Evolutionary conservation across 345 rosid genomes (phyloP), one percentile per base, ranked within the genome.

Genomic region (Passiflora organensis): DNA sequence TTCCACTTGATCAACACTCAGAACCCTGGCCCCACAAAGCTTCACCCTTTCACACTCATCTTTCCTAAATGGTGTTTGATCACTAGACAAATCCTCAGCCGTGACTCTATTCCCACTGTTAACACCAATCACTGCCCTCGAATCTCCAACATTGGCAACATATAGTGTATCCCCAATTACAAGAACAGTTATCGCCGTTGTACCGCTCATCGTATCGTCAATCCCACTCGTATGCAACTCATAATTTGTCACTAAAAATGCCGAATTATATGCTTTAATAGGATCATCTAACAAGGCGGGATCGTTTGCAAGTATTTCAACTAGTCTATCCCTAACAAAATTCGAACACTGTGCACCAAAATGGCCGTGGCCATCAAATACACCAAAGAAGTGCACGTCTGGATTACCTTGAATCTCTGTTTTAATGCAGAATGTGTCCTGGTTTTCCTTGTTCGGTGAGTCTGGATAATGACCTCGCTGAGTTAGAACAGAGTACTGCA

Each of bases 81-180:
- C 99, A 13, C 53, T 48, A 18, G 99, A 93, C 82, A 93, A 59
- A 72, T 87, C 78, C 75, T 83, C 88, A 1, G 97, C 96, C 22
- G 80, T 44, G 53, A 84, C 67, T 56, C 72, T 69, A 25, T 77
- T 77, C 66, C 85, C 83, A 13, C 73, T 76, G 56, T 82, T 82
- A 47, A 82, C 82, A 44, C 89, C 99, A 22, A 86, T 66, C 11
- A 84, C 99, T 10, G 97, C 99, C 54, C 99, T 87, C 18, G 99
- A 93, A 66, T 93, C 99, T 14, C 97, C 97, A 47, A 77, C 99
- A 75, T 93, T 93, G 8, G 99, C 97, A 32, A 93, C 91, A 69
- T 81, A 78, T 20, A 93, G 72, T 61, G 68, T 79, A 68, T 93
- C 91, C 54, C 83, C 99, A 68, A 80, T 55, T 32, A 86, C 84